phyloP scores from a whole-genome alignment of 176 grass and related monocot species.

The Typha latifolia region DNA sequence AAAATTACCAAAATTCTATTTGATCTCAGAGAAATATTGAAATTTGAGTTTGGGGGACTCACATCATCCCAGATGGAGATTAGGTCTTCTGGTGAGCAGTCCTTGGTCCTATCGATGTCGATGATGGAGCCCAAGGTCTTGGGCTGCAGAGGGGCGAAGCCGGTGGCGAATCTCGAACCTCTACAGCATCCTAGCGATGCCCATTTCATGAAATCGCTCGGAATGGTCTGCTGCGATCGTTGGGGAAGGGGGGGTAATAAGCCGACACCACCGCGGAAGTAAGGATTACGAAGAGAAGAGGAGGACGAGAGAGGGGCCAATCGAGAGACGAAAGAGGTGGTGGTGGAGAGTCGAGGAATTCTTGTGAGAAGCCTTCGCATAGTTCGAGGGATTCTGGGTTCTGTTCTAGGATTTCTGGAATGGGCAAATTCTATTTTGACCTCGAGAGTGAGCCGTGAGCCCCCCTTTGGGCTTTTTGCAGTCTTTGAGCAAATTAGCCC shows the following conservation, averaged over 20 bases:
- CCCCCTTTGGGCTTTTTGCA: too few species aligned
- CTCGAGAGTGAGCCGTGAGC: too few species aligned
- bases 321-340: background rate
- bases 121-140: slow-evolving; percentile 65
- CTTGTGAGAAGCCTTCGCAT: slow-evolving; percentile 22
- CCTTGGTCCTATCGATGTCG: slow-evolving; percentile 62
- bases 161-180: slow-evolving; percentile 55
- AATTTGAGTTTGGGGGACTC: background rate
- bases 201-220: slow-evolving; percentile 23
- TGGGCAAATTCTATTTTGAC: too few species aligned
- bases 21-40: background rate
- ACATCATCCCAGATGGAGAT: slow-evolving; percentile 89
- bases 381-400: slow-evolving; percentile 4
- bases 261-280: background rate
- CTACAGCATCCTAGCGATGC: slow-evolving; percentile 29
- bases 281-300: slow-evolving; percentile 8
- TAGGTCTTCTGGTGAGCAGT: slow-evolving; percentile 54
- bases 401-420: too few species aligned
- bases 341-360: background rate
- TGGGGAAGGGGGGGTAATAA: background rate
- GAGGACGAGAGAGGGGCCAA: slow-evolving; percentile 14
- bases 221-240: background rate
- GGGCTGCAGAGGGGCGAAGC: slow-evolving; percentile 65
- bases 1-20: too few species aligned
- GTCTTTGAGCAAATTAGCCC: too few species aligned